Evolutionary conservation across 768 basidiomycete species (phyloP).

Genomic region (Leucosporidium yakuticum): DNA sequence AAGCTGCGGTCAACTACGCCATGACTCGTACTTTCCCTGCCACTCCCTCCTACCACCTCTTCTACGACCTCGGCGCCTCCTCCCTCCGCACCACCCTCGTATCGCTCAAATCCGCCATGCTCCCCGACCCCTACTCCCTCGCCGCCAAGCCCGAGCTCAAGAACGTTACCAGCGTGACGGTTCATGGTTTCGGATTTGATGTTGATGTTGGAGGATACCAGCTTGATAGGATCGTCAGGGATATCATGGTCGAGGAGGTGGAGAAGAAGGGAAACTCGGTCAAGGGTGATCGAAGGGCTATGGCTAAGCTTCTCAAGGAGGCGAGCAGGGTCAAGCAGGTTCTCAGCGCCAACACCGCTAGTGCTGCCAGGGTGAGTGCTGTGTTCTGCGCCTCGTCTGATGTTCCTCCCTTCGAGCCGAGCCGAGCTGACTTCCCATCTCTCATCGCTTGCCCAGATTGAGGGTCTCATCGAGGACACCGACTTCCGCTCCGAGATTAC

Average conservation of each 20-base stretch:
- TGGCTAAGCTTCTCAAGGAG: conserved; percentile 94
- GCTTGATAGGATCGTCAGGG: conserved; percentile 73
- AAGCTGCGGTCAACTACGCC: conserved; percentile 92
- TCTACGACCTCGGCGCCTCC: conserved; percentile 90
- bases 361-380: conserved; percentile 59
- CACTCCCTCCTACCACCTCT: conserved; percentile 69
- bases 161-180: conserved; percentile 52
- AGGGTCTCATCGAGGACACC: conserved; percentile 81
- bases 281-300: conserved; percentile 64
- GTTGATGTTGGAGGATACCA: conserved; percentile 70
- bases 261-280: conserved; percentile 52
- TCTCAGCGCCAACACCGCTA: conserved; percentile 84
- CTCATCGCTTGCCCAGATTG: conserved; percentile 52
- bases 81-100: conserved; percentile 72
- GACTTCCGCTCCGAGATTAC: conserved; percentile 78
- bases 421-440: too few relatives aligned
- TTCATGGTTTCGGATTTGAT: conserved; percentile 78
- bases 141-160: conserved; percentile 42
- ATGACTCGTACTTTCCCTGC: conserved; percentile 84
- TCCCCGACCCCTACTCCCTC: conserved; percentile 48
- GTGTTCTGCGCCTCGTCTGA: not conserved
- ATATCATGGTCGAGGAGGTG: conserved; percentile 71
- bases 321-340: conserved; percentile 84
- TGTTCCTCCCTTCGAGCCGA: conserved; percentile 9
- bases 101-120: conserved; percentile 51